Evolutionary conservation across 306 rosid species (phyloP), one percentile per base, ranked within the genome.

Genomic region (Gastrolobium bilobum): DNA sequence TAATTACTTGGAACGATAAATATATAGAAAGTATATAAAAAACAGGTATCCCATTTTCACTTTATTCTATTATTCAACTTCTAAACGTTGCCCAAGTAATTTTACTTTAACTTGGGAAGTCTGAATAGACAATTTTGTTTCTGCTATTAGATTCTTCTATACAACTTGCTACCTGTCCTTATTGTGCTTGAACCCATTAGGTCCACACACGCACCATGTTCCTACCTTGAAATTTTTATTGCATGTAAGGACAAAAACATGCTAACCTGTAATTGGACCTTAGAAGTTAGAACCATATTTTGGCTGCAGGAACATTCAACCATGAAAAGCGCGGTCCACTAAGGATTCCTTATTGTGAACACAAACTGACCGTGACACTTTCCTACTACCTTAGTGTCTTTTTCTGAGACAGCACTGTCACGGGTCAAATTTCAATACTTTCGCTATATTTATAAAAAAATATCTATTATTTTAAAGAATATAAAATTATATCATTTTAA

Each of bases 351-450:
- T 3, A 10, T 40, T 46, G 6, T 56, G 76, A 75, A 43, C 35
- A 50, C 65, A 40, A 5, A 1, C 6, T 75, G 81, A 81, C 65
- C 29, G 3, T 34, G 77, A 81, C 85, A 57, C 50, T 75, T 75
- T 67, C 72, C 85, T 81, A 75, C 85, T 75, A 75, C 81, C 48
- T 39, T 11, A 48, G 31, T 67, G 62, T 38, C 29, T 62, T 73
- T 75, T 73, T 46, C 52, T 35, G 33, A 13, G 8, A 33, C 39
- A 66, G 10, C 54, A 37, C 54, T 73, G 30, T 54, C 76, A 65
- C 11, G 51, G 38, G 56, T 68, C 53, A 73, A 64, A 42, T 54
- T 57, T 34, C 58, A 31, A 14, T 31, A 37, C 34, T 64, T 72
- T 4, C 1, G 35, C 61, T 15, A 39, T 46, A 8, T 61, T 50